Evolutionary conservation across 768 basidiomycete species (phyloP).

Genomic region (Termitomyces eurrhizus): DNA sequence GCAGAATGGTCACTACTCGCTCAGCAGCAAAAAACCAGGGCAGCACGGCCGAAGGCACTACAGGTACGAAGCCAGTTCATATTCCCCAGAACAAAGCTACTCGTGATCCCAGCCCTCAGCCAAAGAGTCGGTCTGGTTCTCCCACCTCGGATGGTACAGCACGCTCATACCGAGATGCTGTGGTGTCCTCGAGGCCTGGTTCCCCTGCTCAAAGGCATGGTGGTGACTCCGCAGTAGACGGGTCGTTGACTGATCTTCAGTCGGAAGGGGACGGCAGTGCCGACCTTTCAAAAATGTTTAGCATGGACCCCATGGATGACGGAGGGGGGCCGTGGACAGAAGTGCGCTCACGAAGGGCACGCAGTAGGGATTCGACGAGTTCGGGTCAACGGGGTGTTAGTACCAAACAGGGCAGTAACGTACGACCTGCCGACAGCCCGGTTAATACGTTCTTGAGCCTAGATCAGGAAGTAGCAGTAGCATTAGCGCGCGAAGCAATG

Average conservation of each 20-base stretch:
- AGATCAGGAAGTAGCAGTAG: background rate
- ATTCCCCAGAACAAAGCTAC: background rate
- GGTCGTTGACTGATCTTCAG: background rate
- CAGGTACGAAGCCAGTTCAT: background rate
- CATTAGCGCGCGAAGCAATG: background rate
- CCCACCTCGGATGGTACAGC: background rate
- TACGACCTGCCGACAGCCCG: background rate
- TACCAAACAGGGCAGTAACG: no score
- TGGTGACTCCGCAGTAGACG: background rate
- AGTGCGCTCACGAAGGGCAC: background rate
- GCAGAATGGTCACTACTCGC: background rate
- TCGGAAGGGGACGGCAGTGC: background rate
- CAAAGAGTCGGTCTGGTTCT: no score
- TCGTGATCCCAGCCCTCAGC: background rate
- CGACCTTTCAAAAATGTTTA: background rate
- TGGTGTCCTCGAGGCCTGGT: background rate
- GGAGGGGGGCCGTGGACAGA: background rate
- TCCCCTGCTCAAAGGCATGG: background rate
- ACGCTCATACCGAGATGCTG: background rate
- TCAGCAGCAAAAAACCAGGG: background rate
- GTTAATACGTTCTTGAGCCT: background rate
- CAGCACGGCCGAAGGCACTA: accelerated
- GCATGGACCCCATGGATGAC: background rate
- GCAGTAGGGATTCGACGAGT: background rate
- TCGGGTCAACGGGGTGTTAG: background rate